Evolutionary conservation across 2,329 filamentous ascomycete species (phyloP).

Genomic region (Fonsecaea multimorphosa): DNA sequence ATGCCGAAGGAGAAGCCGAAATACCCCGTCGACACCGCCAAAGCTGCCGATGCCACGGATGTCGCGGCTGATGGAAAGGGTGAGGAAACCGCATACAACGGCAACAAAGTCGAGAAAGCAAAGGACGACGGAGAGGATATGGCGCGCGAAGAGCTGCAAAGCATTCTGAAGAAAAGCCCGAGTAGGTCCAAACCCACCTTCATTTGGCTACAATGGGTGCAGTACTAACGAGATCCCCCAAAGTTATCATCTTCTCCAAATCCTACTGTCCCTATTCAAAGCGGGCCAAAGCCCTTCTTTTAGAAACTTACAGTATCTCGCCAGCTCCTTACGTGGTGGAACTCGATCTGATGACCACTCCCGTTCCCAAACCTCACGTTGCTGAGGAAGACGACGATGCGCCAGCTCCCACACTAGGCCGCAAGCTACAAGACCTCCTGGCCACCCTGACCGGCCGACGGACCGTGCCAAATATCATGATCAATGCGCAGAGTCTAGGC

Average conservation of each 20-base stretch:
- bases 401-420: slow-evolving; percentile 63
- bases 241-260: slow-evolving; percentile 96
- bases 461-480: slow-evolving; percentile 90
- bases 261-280: slow-evolving; percentile 87
- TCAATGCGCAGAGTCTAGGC: slow-evolving; percentile 87
- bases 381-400: slow-evolving; percentile 29
- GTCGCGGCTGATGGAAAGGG: slow-evolving; percentile 8
- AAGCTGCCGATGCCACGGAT: slow-evolving; percentile 8
- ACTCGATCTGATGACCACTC: slow-evolving; percentile 71
- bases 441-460: slow-evolving; percentile 74
- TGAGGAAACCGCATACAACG: slow-evolving; percentile 17
- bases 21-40: slow-evolving; percentile 26
- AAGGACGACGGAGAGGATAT: slow-evolving; percentile 60
- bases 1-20: slow-evolving; percentile 40
- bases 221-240: slow-evolving; percentile 28
- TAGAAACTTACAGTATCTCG: slow-evolving; percentile 81
- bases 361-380: slow-evolving; percentile 28
- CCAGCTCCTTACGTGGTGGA: slow-evolving; percentile 88
- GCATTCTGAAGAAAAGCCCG: slow-evolving; percentile 84
- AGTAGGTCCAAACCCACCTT: slow-evolving; percentile 60
- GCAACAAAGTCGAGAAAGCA: slow-evolving; percentile 40
- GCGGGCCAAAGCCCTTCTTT: slow-evolving; percentile 81
- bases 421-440: slow-evolving; percentile 73
- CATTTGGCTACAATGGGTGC: not conserved
- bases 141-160: slow-evolving; percentile 73